phyloP scores from a whole-genome alignment of 2,329 filamentous ascomycete species.

The Diaporthe caulivora region DNA sequence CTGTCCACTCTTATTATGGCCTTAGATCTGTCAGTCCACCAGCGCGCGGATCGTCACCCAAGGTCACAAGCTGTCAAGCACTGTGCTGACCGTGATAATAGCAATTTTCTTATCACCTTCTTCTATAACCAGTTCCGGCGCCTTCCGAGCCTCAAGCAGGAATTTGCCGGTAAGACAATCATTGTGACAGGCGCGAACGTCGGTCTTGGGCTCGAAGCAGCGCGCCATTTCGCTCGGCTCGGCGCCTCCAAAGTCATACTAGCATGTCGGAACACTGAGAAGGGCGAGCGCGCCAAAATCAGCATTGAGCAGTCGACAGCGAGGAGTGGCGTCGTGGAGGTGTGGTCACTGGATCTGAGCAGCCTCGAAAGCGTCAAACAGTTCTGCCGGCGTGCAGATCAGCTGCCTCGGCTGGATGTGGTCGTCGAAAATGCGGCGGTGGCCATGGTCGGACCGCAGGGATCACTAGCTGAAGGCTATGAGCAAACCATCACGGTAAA shows the following conservation, averaged over 20 bases:
- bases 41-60: no score
- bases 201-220: constrained; percentile 55
- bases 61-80: background rate
- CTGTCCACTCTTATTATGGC: constrained; percentile 32
- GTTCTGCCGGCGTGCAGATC: constrained; percentile 51
- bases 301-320: constrained; percentile 50
- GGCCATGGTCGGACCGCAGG: constrained; percentile 38
- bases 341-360: constrained; percentile 64
- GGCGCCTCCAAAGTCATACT: constrained; percentile 54
- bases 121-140: constrained; percentile 37
- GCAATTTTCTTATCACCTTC: constrained; percentile 33
- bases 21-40: constrained; percentile 31
- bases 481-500: constrained; percentile 61
- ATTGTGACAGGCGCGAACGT: constrained; percentile 57
- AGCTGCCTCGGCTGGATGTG: constrained; percentile 56
- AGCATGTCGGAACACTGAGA: constrained; percentile 51
- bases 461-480: constrained; percentile 50
- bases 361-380: constrained; percentile 59
- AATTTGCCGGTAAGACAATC: constrained; percentile 45
- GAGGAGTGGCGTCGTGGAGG: constrained; percentile 51
- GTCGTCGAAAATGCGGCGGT: constrained; percentile 58
- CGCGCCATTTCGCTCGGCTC: constrained; percentile 52
- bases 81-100: background rate
- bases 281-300: constrained; percentile 54
- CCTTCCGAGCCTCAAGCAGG: constrained; percentile 19